phyloP scores from a whole-genome alignment of 352 stramenopile genomes.

The Pythium utonaiense region DNA sequence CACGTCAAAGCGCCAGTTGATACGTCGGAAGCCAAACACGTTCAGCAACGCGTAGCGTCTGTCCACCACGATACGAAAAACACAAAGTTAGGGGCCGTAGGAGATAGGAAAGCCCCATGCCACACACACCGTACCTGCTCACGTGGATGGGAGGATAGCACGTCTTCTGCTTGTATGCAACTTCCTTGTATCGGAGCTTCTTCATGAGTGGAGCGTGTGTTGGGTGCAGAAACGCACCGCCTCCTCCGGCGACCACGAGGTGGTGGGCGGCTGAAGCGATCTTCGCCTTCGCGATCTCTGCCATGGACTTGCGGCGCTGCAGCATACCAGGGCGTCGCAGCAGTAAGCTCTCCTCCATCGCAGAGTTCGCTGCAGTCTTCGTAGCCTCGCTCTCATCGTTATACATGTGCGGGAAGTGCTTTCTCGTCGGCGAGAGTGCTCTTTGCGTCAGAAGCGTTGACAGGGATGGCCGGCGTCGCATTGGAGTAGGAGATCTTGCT shows the following conservation, averaged over 20 bases:
- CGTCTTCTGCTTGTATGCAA: constrained; percentile 66
- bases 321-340: constrained; percentile 1
- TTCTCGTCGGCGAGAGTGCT: constrained; percentile 37
- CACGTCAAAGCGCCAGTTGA: constrained; percentile 93
- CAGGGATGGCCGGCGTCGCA: constrained; percentile 26
- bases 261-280: constrained; percentile 39
- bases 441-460: constrained; percentile 17
- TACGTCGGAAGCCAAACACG: constrained; percentile 87
- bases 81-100: background rate
- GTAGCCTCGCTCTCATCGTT: constrained; percentile 16
- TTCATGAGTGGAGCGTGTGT: constrained; percentile 73
- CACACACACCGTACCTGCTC: constrained; percentile 38
- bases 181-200: constrained; percentile 58
- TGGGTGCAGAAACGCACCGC: constrained; percentile 87
- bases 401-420: constrained; percentile 83
- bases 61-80: constrained; percentile 2
- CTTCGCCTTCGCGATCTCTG: background rate
- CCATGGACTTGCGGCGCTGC: background rate
- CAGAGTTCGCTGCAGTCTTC: background rate
- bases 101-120: background rate
- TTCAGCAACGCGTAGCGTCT: constrained; percentile 83
- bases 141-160: constrained; percentile 84
- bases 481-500: background rate
- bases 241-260: constrained; percentile 87
- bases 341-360: background rate